These are phyloP conservation scores for Pulveroboletus sp. DNA, from an alignment of 1,284 basidiomycete species.

Conservation along the genomic window DNA sequence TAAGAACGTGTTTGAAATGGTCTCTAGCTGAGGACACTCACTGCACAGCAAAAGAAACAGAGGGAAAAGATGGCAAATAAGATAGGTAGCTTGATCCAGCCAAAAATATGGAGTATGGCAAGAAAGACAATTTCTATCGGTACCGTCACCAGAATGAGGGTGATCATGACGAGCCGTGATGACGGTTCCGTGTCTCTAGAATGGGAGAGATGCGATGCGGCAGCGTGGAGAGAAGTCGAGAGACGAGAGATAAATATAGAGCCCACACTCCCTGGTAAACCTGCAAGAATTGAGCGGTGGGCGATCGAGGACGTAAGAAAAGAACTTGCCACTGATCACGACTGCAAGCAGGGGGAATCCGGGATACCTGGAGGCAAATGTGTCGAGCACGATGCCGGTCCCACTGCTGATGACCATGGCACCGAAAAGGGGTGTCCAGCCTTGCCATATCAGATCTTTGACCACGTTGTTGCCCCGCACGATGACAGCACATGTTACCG, in stretches of 20 bases:
- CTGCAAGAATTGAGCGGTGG: conserved; percentile 38
- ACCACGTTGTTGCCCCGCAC: conserved; percentile 70
- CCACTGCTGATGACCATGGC: conserved; percentile 93
- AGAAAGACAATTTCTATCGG: conserved; percentile 81
- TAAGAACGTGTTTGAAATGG: neutral
- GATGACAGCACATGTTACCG: conserved; percentile 53
- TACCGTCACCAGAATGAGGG: conserved; percentile 71
- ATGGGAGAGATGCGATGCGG: conserved; percentile 35
- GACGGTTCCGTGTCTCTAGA: conserved; percentile 42
- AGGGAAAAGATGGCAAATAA: conserved; percentile 68
- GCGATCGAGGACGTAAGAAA: neutral
- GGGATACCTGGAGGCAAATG: conserved; percentile 83
- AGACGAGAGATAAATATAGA: conserved; percentile 91
- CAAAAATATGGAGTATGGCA: conserved; percentile 59
- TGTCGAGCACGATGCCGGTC: conserved; percentile 89
- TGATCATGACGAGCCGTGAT: conserved; percentile 57
- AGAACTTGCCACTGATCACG: conserved; percentile 76
- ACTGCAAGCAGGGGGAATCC: conserved; percentile 89
- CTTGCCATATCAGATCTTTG: conserved; percentile 72
- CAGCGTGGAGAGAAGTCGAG: conserved; percentile 81
- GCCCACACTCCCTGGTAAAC: conserved; percentile 85
- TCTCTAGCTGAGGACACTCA: conserved; percentile 42
- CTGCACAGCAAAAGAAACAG: conserved; percentile 72
- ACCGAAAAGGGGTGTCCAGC: conserved; percentile 88
- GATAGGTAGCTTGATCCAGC: conserved; percentile 75